Evolutionary conservation across 164 flowering plant genomes (phyloP), one percentile per base, ranked within the genome.

Genomic region (Malania oleifera): DNA sequence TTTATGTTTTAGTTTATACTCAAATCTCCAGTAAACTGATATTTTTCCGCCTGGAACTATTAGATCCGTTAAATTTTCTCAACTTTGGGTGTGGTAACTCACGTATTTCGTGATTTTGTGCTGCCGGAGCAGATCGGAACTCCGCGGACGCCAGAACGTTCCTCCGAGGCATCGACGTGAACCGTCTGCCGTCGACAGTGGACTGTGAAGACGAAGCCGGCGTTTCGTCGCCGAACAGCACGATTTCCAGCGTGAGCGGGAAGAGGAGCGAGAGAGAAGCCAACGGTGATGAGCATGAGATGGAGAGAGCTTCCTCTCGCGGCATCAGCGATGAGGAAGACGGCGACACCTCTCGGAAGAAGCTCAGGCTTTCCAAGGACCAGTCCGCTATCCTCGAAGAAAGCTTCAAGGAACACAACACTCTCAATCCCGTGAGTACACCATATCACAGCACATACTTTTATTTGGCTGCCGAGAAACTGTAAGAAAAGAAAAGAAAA

Each of bases 141-240:
- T 44, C 73, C 0, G 71, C 62, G 22, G 87, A 70, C 8, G 52
- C 70, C 1, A 68, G 80, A 64, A 67, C 87, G 19, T 84, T 81
- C 60, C 71, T 84, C n/a, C 59, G 81, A n/a, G 95, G 90, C 3
- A 83, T 89, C 52, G 97, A 89, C 70, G 95, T 89, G 68, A 89
- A 87, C 69, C 59, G 83, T 53, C 41, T 67, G 59, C 91, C 89
- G 6, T 48, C 76, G 9, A 70, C 68, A 13, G 66, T 45, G 2
- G 87, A 80, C 15, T 65, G 75, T 28, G 89, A 87, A 15, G 91
- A 83, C 9, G 85, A 83, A 25, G 82, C 73, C 9, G 84, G 82
- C 1, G 86, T 75, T 0, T 82, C 87, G 0, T 86, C 91, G 2
- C 89, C 91, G 7, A 87, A 84, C 75, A 87, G 95, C 73, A 84